These are phyloP conservation scores for Phialophora tarda DNA, from an alignment of 2,329 filamentous ascomycete species.

Conservation along the genomic window DNA sequence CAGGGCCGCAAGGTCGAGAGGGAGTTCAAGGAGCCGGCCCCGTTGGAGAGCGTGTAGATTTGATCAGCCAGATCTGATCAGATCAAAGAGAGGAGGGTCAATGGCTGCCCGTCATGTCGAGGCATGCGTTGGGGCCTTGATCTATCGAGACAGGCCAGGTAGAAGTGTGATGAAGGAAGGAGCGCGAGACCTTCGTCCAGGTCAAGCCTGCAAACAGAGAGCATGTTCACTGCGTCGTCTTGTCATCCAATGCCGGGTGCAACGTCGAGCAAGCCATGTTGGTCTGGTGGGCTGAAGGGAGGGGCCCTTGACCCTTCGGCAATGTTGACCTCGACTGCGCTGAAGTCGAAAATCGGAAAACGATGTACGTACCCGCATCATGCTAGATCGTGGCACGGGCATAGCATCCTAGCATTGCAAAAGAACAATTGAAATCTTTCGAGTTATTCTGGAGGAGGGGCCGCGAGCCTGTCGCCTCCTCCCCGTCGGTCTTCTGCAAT, in stretches of 20 bases:
- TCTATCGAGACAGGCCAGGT: background rate
- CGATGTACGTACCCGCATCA: conserved; percentile 1
- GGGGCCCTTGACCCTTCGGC: background rate
- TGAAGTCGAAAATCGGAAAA: background rate
- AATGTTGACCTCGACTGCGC: background rate
- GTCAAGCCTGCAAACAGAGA: background rate
- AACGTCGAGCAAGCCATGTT: background rate
- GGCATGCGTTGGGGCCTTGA: background rate
- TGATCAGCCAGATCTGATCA: background rate
- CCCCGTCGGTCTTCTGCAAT: background rate
- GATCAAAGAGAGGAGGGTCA: background rate
- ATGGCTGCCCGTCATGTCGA: background rate
- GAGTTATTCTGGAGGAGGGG: background rate
- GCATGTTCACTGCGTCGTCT: background rate
- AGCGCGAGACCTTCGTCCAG: background rate
- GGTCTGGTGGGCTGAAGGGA: background rate
- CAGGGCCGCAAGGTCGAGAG: conserved; percentile 97
- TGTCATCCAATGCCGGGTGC: background rate
- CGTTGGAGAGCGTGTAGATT: conserved; percentile 76
- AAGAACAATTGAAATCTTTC: conserved; percentile 8
- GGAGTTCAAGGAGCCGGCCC: conserved; percentile 96
- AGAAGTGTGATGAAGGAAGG: background rate
- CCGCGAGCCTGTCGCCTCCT: background rate
- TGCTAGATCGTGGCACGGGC: conserved; percentile 2
- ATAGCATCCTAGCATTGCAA: conserved; percentile 11